Conservation (phyloP, 148 eudicot species). For the Vaccinium corymbosum region DNA sequence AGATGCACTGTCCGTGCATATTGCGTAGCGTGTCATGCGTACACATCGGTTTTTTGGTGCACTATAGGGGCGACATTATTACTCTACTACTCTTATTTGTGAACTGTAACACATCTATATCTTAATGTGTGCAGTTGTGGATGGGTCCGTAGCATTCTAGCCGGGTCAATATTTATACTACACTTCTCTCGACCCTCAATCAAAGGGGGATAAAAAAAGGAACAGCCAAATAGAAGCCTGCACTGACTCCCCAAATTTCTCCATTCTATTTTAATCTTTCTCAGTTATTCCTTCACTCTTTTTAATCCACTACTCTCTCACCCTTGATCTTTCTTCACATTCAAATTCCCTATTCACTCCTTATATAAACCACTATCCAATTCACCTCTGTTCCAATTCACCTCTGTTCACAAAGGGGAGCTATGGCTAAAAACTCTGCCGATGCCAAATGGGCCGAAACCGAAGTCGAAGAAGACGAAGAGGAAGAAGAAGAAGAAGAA, state of each 20-base stretch:
- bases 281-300: constrained; percentile 6
- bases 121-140: too few species aligned
- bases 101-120: too few species aligned
- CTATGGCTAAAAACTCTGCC: constrained; percentile 14
- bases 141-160: too few species aligned
- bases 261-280: constrained; percentile 15
- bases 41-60: too few species aligned
- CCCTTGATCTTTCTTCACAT: not conserved
- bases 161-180: too few species aligned
- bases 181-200: not conserved
- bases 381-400: constrained; percentile 9
- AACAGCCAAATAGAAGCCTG: too few species aligned
- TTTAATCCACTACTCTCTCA: constrained; percentile 15
- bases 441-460: constrained; percentile 9
- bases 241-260: not conserved
- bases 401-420: constrained; percentile 7
- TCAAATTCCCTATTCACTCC: constrained; percentile 14
- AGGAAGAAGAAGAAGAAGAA: constrained; percentile 49
- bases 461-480: constrained; percentile 38
- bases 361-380: constrained; percentile 13
- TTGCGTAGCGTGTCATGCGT: too few species aligned
- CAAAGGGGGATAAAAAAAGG: too few species aligned
- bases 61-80: not conserved
- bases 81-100: not conserved
- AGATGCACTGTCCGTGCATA: too few species aligned